A percentile compares a stretch with the other conserved stretches of the same genome.
Evolutionary conservation across 495 filamentous ascomycete species (phyloP).

Genomic region (Hypoxylon crocopeplum): DNA sequence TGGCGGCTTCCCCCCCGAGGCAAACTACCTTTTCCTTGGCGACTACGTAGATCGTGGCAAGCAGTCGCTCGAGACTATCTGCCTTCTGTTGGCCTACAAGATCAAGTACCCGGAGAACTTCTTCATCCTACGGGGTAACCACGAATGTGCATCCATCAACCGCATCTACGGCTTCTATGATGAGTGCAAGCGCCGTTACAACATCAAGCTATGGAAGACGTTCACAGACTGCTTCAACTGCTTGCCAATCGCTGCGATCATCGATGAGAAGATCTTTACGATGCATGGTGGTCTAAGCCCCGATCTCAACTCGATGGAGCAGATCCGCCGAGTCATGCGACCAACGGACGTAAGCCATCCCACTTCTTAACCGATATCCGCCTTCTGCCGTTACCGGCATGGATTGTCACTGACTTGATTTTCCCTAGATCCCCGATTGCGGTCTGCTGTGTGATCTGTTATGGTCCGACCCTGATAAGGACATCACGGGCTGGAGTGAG

Average conservation of each 20-base stretch:
- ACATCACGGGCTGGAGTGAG: slow-evolving; percentile 99
- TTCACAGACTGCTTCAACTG: slow-evolving; percentile 99
- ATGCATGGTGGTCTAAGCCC: slow-evolving; percentile 99
- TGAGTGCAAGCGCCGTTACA: slow-evolving; percentile 98
- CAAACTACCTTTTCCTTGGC: slow-evolving; percentile 99
- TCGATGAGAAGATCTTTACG: slow-evolving; percentile 99
- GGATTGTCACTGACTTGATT: slow-evolving; percentile 38
- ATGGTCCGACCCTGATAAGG: slow-evolving; percentile 99
- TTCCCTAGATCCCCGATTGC: slow-evolving; percentile 92
- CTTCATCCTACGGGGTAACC: slow-evolving; percentile 97
- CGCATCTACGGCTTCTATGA: slow-evolving; percentile 99
- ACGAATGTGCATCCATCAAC: slow-evolving; percentile 99
- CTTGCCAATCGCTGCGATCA: slow-evolving; percentile 98
- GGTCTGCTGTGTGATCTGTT: slow-evolving; percentile 96
- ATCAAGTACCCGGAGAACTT: slow-evolving; percentile 99
- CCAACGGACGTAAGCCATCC: slow-evolving; percentile 86
- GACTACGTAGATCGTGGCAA: slow-evolving; percentile 99
- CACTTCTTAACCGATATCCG: neutral
- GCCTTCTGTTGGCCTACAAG: slow-evolving; percentile 97
- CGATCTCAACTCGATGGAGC: slow-evolving; percentile 99
- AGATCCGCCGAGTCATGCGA: slow-evolving; percentile 98
- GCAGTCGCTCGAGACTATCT: slow-evolving; percentile 99
- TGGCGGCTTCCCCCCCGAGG: slow-evolving; percentile 97
- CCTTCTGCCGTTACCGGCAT: slow-evolving; percentile 17
- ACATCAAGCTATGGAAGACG: slow-evolving; percentile 99